Evolutionary conservation across 495 filamentous ascomycete species (phyloP), one percentile per base, ranked within the genome.

Genomic region (Aspergillus egyptiacus): DNA sequence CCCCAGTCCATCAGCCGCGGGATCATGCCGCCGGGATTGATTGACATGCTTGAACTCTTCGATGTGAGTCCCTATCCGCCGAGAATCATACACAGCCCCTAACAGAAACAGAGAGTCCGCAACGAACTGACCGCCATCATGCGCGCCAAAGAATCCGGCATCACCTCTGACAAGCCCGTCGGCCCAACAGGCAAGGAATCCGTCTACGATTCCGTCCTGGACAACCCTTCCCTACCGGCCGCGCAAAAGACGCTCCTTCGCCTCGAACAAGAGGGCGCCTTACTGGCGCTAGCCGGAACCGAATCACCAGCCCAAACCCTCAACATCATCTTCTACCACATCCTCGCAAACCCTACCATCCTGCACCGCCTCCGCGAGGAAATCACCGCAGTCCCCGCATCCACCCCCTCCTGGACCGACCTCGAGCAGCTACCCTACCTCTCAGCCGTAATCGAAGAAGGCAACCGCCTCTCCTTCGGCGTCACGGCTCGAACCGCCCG

Each of bases 351-450:
- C 27, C 65, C 64, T 5, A 36, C 52, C 0, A 56, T 64, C 6
- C 50, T 69, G 0, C 15, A 18, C 6, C 62, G 52, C 10, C 50
- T 75, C 1, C 64, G 61, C 15, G 35, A 55, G 7, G 70, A 74
- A 47, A 52, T 76, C 11, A 33, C 37, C 5, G 43, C 53, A 8
- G 42, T 59, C n/a, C 54, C 64, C 5, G 56, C 51, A 24, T 34
- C 49, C 8, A 32, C 44, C n/a, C 18, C 23, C 8, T 25, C 49
- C 0, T 67, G 61, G 68, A 48, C 49, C 6, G 46, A 63, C 17
- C 65, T 74, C 0, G 72, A 74, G 44, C 54, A 72, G 46, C 68
- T 74, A 0, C 72, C 76, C 1, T 79, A 76, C 50, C 53, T 75
- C n/a, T 62, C 58, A 31, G 74, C 63, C 0, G 59, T 71, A 7